phyloP scores from a whole-genome alignment of 208 protist genomes.

The Trypanosoma congolense region DNA sequence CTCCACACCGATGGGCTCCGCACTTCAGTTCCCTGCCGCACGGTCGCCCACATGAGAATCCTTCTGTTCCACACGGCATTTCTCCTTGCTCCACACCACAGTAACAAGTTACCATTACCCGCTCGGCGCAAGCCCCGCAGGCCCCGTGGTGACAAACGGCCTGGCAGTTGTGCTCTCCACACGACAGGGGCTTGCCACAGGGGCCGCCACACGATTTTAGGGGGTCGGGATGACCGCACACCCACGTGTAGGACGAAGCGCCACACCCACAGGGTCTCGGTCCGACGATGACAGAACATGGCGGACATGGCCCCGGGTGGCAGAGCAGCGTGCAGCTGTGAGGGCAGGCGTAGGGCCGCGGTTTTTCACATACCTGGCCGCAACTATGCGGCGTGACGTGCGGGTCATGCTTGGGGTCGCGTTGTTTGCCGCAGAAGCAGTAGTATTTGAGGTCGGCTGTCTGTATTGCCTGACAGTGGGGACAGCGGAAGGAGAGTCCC shows the following conservation, averaged over 20 bases:
- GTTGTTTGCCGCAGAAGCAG: conserved; percentile 73
- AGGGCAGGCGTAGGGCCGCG: conserved; percentile 29
- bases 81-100: conserved; percentile 29
- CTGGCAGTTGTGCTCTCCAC: conserved; percentile 45
- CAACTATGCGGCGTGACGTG: conserved; percentile 78
- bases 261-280: conserved; percentile 57
- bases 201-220: conserved; percentile 43
- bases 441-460: conserved; percentile 23
- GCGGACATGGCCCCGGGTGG: conserved; percentile 66
- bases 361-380: conserved; percentile 48
- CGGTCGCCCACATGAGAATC: conserved; percentile 41
- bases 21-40: conserved; percentile 55
- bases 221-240: conserved; percentile 56
- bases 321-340: conserved; percentile 61
- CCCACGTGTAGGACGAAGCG: conserved; percentile 53
- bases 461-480: conserved; percentile 35
- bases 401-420: conserved; percentile 52
- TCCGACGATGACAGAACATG: conserved; percentile 39
- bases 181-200: conserved; percentile 45
- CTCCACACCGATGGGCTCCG: conserved; percentile 44
- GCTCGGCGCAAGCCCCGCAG: conserved; percentile 35
- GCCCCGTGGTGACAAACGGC: conserved; percentile 43
- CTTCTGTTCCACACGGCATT: conserved; percentile 31
- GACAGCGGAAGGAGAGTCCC: conserved; percentile 46
- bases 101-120: conserved; percentile 25